A percentile compares a stretch with the other conserved stretches of the same genome.
phyloP scores from a whole-genome alignment of 1,139 yeast genomes.

The Candida sp. region DNA sequence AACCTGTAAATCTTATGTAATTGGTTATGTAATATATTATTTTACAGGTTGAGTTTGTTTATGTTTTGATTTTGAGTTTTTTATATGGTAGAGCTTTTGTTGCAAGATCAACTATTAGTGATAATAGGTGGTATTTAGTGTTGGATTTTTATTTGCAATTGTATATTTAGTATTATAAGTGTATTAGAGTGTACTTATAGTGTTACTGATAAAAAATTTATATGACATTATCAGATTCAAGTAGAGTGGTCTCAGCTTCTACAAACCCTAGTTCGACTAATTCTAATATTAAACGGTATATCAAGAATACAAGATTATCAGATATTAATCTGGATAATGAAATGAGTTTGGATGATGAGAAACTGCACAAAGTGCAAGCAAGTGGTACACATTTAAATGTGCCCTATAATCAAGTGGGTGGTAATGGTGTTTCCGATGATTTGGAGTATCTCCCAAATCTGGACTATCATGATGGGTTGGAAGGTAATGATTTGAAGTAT shows the following conservation, averaged over 20 bases:
- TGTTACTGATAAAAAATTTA: too few relatives aligned
- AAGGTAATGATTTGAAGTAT: background rate
- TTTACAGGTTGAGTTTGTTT: background rate
- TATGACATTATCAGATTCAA: background rate
- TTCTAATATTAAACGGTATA: background rate
- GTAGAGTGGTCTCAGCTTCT: background rate
- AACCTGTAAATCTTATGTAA: background rate
- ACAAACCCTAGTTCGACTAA: conserved; percentile 2
- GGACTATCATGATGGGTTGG: background rate
- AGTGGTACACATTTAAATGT: background rate
- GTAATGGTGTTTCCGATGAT: background rate
- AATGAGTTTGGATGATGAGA: background rate
- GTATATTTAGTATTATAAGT: background rate
- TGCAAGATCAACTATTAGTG: background rate
- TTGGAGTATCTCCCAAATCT: background rate
- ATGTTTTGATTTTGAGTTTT: background rate
- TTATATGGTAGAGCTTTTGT: background rate
- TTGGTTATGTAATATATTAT: too few relatives aligned
- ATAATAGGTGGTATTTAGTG: background rate
- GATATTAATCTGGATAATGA: conserved; percentile 1
- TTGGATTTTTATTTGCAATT: background rate
- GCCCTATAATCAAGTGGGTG: background rate
- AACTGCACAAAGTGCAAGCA: background rate
- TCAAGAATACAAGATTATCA: background rate
- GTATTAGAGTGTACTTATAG: background rate